A percentile compares a stretch with the other conserved stretches of the same genome.
phyloP scores from a whole-genome alignment of 805 yeast genomes.

The Helenozyma baotianmanensis region DNA sequence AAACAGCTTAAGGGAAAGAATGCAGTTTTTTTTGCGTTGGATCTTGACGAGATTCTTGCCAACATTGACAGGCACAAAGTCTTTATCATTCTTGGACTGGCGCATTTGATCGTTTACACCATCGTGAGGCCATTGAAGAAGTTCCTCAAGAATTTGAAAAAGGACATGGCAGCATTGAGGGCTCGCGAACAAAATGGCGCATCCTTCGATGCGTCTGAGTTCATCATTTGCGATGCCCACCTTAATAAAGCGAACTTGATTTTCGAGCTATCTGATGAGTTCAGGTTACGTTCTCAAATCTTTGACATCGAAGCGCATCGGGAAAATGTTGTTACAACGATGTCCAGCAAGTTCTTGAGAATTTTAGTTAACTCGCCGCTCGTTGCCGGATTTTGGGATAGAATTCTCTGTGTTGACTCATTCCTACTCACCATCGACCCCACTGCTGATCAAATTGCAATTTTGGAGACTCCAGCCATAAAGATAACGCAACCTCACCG shows the following conservation, averaged over 20 bases:
- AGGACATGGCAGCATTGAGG: conserved; percentile 14
- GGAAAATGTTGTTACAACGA: background rate
- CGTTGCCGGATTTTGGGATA: conserved; percentile 10
- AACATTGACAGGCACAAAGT: conserved; percentile 27
- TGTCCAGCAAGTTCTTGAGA: conserved; percentile 6
- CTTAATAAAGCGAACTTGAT: conserved; percentile 11
- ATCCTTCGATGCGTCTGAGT: conserved; percentile 1
- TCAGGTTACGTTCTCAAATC: conserved; percentile 16
- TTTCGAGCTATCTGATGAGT: conserved; percentile 8
- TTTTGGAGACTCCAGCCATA: conserved; percentile 20
- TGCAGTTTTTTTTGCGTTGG: conserved; percentile 1
- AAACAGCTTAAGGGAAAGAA: background rate
- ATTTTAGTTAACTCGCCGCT: conserved; percentile 9
- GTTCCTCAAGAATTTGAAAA: conserved; percentile 20
- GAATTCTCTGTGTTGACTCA: conserved; percentile 12
- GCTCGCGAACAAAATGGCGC: background rate
- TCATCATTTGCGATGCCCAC: conserved; percentile 1
- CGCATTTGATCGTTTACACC: conserved; percentile 27
- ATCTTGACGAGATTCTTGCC: conserved; percentile 16
- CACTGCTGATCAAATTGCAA: conserved; percentile 1
- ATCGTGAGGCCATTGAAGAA: conserved; percentile 25
- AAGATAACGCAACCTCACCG: conserved; percentile 35
- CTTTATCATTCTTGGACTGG: conserved; percentile 29
- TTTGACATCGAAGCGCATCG: conserved; percentile 1
- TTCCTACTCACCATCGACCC: conserved; percentile 5